Percentiles rank a stretch among this genome's conserved stretches.
phyloP scores from a whole-genome alignment of 805 yeast species.

The Kazachstania taianensis region DNA sequence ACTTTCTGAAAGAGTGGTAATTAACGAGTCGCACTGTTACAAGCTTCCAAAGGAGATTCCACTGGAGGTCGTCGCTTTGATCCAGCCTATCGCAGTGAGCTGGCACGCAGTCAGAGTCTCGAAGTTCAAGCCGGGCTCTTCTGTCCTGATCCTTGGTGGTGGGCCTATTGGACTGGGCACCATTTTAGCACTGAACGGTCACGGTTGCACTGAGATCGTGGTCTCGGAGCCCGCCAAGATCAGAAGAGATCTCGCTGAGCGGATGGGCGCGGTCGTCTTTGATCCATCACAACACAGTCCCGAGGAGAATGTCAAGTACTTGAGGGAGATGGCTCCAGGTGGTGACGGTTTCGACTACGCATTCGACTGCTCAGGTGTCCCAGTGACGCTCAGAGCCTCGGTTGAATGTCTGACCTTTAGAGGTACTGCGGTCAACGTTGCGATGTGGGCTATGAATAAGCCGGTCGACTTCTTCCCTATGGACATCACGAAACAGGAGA shows the following conservation, averaged over 20 bases:
- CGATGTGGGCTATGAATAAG: slow-evolving; percentile 47
- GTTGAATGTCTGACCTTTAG: slow-evolving; percentile 42
- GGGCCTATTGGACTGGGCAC: slow-evolving; percentile 59
- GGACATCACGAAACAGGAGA: slow-evolving; percentile 47
- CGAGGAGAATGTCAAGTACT: slow-evolving; percentile 30
- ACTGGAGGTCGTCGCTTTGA: slow-evolving; percentile 45
- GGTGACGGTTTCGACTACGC: slow-evolving; percentile 41
- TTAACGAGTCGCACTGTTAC: slow-evolving; percentile 32
- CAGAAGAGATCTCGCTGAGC: slow-evolving; percentile 41
- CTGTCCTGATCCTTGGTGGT: slow-evolving; percentile 46
- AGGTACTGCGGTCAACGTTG: slow-evolving; percentile 54
- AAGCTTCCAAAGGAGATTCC: slow-evolving; percentile 36
- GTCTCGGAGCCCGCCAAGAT: slow-evolving; percentile 43
- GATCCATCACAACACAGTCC: slow-evolving; percentile 37
- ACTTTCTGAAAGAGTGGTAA: slow-evolving; percentile 39
- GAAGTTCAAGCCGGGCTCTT: slow-evolving; percentile 35
- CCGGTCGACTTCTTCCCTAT: slow-evolving; percentile 44
- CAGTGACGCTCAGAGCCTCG: slow-evolving; percentile 42
- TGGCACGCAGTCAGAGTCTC: slow-evolving; percentile 48
- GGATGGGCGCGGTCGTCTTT: slow-evolving; percentile 39
- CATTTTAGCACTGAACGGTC: slow-evolving; percentile 44
- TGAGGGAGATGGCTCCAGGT: slow-evolving; percentile 33
- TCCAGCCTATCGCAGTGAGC: slow-evolving; percentile 48
- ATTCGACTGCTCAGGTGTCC: slow-evolving; percentile 44
- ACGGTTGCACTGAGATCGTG: slow-evolving; percentile 39